A percentile compares a stretch with the other conserved stretches of the same genome.
These are phyloP conservation scores for Magnolia sinica DNA, from an alignment of 164 flowering plant genomes.

Conservation along the genomic window DNA sequence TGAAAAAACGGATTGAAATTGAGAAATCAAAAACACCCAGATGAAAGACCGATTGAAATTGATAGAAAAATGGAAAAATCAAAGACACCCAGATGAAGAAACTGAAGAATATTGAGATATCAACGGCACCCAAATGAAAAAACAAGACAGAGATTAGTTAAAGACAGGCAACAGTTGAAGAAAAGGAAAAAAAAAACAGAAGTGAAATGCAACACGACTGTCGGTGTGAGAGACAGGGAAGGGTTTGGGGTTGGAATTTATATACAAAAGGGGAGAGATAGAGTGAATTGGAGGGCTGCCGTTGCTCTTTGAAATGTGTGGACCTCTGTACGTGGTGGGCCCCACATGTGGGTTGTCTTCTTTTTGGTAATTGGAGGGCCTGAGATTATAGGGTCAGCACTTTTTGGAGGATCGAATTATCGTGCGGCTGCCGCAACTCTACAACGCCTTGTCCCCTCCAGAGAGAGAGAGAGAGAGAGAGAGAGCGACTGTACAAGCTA, in stretches of 20 bases:
- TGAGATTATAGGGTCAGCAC: too few relatives aligned
- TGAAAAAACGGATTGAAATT: background rate
- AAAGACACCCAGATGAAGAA: slow-evolving; percentile 1
- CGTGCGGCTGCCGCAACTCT: too few relatives aligned
- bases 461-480: background rate
- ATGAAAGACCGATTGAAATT: background rate
- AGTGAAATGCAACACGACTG: background rate
- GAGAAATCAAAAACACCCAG: background rate
- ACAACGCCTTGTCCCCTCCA: background rate
- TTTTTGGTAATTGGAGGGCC: background rate
- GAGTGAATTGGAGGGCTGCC: background rate
- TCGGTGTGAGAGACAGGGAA: background rate
- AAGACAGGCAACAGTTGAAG: background rate
- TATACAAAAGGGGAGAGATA: background rate
- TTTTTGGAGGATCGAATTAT: too few relatives aligned
- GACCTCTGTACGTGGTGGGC: background rate
- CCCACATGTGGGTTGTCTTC: background rate
- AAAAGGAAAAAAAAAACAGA: too few relatives aligned
- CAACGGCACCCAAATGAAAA: background rate
- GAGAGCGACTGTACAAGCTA: too few relatives aligned
- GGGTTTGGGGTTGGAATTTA: background rate
- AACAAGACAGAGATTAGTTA: background rate
- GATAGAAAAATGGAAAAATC: background rate
- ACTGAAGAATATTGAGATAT: background rate
- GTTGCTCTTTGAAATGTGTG: slow-evolving; percentile 1